Evolutionary conservation across 2,329 filamentous ascomycete species (phyloP).

Genomic region (Stemphylium vesicarium): DNA sequence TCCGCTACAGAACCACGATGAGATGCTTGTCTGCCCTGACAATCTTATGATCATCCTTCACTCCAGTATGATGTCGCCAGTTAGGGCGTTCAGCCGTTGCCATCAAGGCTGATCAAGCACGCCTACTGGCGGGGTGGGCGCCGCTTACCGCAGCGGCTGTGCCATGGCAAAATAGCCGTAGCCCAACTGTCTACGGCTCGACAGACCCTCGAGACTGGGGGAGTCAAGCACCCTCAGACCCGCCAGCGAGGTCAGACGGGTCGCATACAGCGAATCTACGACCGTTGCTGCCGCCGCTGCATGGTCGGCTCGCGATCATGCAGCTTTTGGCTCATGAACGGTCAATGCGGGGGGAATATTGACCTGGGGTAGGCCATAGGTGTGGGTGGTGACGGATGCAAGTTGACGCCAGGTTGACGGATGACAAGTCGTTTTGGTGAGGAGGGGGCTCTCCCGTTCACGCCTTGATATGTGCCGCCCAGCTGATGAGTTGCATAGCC

Average conservation of each 20-base stretch:
- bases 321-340: conserved; percentile 17
- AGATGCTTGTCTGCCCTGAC: conserved; percentile 8
- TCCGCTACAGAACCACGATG: conserved; percentile 7
- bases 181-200: conserved; percentile 8
- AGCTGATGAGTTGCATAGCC: conserved; percentile 9
- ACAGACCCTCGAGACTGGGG: conserved; percentile 20
- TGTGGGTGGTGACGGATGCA: conserved; percentile 6
- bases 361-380: conserved; percentile 16
- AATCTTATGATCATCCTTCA: conserved; percentile 13
- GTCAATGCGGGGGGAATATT: conserved; percentile 19
- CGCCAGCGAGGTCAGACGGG: conserved; percentile 11
- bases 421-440: not conserved
- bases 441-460: not conserved
- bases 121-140: not conserved
- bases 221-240: conserved; percentile 7
- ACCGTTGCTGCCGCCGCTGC: conserved; percentile 15
- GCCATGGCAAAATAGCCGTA: conserved; percentile 15
- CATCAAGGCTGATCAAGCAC: conserved; percentile 15
- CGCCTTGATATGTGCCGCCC: conserved; percentile 7
- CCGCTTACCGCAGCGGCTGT: conserved; percentile 20
- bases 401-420: conserved; percentile 8
- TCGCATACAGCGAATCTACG: conserved; percentile 8
- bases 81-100: conserved; percentile 10
- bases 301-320: conserved; percentile 25
- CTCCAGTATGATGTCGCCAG: conserved; percentile 11